These are phyloP conservation scores for Didymella exigua DNA, from an alignment of 2,329 filamentous ascomycete genomes.

Conservation along the genomic window DNA sequence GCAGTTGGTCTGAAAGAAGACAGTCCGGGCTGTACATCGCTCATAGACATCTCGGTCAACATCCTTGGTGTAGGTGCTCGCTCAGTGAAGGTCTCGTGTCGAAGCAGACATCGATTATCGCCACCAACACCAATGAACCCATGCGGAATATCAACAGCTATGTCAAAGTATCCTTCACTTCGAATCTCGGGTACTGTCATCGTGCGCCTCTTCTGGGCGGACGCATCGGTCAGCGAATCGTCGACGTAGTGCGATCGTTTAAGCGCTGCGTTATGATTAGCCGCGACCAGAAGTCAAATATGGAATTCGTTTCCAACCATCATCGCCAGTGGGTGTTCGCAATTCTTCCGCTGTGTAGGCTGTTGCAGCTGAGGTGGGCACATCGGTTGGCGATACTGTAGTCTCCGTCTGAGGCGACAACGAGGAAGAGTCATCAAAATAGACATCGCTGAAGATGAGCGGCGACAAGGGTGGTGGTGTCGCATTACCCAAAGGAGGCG, in stretches of 20 bases:
- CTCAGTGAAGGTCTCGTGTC: conserved; percentile 12
- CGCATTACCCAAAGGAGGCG: neutral
- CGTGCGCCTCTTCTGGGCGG: conserved; percentile 22
- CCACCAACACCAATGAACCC: neutral
- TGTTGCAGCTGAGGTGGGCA: conserved; percentile 25
- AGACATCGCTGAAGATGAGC: conserved; percentile 24
- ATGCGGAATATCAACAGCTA: neutral
- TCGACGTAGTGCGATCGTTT: conserved; percentile 14
- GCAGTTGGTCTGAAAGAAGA: conserved; percentile 22
- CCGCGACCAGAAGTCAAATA: neutral
- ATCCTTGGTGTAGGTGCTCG: conserved; percentile 1
- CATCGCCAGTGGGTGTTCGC: neutral
- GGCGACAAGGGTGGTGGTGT: conserved; percentile 11
- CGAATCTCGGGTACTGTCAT: conserved; percentile 6
- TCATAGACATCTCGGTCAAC: neutral
- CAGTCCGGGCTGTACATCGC: conserved; percentile 5
- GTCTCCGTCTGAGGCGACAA: conserved; percentile 3
- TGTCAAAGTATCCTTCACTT: neutral
- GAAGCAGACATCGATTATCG: conserved; percentile 13
- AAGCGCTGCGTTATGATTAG: conserved; percentile 12
- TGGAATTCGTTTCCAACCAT: conserved; percentile 11
- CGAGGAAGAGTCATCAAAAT: conserved; percentile 22
- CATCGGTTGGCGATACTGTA: conserved; percentile 18
- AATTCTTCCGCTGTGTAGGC: neutral
- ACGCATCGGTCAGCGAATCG: neutral